phyloP scores from a whole-genome alignment of 257 asterid genomes.

The Lycium ferocissimum region DNA sequence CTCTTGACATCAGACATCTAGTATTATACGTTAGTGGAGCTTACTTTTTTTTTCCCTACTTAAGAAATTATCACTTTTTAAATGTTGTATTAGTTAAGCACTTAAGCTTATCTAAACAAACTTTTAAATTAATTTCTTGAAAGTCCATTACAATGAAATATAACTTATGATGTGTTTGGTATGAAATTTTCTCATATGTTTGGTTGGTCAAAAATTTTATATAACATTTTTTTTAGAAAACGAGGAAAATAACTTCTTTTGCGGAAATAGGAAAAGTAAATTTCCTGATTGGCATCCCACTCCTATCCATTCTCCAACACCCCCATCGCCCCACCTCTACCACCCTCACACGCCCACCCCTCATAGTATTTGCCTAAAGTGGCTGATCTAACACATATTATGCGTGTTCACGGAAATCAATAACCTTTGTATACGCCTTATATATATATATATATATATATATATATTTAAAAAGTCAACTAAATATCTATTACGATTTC shows the following conservation, averaged over 20 bases:
- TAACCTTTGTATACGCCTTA: neutral
- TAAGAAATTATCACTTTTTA: neutral
- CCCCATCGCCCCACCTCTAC: neutral
- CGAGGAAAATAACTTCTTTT: neutral
- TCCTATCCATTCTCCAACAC: neutral
- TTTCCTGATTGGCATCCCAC: neutral
- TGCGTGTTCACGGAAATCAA: neutral
- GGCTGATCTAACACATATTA: neutral
- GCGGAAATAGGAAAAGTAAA: neutral
- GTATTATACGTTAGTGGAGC: conserved; percentile 18
- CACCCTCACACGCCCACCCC: neutral
- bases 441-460: no score
- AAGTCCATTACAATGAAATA: neutral
- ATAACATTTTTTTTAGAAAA: no score
- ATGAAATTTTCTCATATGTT: neutral
- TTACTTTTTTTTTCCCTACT: conserved; percentile 16
- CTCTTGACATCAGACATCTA: conserved; percentile 12
- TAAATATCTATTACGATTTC: neutral
- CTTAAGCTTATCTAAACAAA: neutral
- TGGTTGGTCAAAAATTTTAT: neutral
- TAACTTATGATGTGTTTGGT: neutral
- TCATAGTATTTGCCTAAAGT: neutral
- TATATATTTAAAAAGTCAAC: neutral
- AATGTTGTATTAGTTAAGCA: neutral
- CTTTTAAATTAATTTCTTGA: neutral